Percentiles rank a stretch among this genome's conserved stretches.
phyloP scores from a whole-genome alignment of 495 filamentous ascomycete species.

The Pyrenula aspistea region DNA sequence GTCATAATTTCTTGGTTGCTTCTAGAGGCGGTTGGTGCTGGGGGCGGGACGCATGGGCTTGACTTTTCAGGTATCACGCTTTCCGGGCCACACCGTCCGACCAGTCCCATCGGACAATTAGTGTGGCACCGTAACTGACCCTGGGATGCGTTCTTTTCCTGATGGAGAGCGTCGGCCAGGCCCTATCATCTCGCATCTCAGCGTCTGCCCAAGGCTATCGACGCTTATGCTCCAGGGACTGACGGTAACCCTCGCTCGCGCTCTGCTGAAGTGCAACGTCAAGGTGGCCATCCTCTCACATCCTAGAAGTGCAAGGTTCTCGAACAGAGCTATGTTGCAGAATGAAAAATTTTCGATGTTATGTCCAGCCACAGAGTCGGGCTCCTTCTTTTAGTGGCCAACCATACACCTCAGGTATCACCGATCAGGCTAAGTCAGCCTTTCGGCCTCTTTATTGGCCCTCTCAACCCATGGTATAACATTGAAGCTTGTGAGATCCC shows the following conservation, averaged over 20 bases:
- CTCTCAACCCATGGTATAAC: not conserved
- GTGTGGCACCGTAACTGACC: not conserved
- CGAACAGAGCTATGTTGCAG: not conserved
- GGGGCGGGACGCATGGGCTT: not conserved
- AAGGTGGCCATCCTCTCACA: not conserved
- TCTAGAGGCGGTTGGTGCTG: not conserved
- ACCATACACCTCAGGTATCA: not conserved
- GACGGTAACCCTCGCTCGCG: too few species aligned
- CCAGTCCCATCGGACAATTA: not conserved
- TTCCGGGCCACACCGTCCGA: not conserved
- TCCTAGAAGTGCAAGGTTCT: not conserved
- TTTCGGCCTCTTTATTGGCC: not conserved
- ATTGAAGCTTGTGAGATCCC: not conserved
- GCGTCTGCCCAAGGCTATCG: too few species aligned
- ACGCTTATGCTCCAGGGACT: too few species aligned
- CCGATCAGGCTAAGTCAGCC: not conserved
- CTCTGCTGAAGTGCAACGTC: not conserved
- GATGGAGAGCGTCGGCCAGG: not conserved
- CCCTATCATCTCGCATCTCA: not conserved
- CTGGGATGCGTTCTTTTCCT: not conserved
- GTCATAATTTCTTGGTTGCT: not conserved
- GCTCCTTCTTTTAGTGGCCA: not conserved
- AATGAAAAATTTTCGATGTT: not conserved
- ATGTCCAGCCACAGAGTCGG: not conserved
- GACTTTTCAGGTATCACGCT: not conserved